These are phyloP conservation scores for Amanita subjunquillea DNA, from an alignment of 768 basidiomycete species.

Conservation along the genomic window DNA sequence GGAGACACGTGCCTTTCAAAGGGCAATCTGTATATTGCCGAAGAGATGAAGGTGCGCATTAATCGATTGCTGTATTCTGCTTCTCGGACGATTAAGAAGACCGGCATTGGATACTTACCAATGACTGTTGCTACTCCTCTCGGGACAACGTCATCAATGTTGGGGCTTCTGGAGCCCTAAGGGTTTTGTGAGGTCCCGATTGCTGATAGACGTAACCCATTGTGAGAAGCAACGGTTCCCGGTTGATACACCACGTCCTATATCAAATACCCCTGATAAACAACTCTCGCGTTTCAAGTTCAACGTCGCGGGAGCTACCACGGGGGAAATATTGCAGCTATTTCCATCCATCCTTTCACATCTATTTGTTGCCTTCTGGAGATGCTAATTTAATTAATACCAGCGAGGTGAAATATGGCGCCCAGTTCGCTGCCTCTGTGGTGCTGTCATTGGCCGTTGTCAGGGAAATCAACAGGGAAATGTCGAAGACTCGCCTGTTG, in stretches of 20 bases:
- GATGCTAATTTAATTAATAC: constrained; percentile 6
- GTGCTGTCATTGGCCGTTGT: constrained; percentile 69
- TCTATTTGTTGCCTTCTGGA: constrained; percentile 9
- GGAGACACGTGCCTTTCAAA: constrained; percentile 45
- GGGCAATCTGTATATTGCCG: constrained; percentile 38
- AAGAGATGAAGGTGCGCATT: constrained; percentile 46
- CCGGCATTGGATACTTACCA: constrained; percentile 69
- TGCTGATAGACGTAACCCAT: constrained; percentile 12
- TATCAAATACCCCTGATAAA: constrained; percentile 63
- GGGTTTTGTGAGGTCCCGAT: constrained; percentile 35
- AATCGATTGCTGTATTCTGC: constrained; percentile 6
- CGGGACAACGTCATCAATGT: constrained; percentile 11
- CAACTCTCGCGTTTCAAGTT: constrained; percentile 78
- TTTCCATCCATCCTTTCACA: constrained; percentile 9
- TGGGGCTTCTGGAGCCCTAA: constrained; percentile 40
- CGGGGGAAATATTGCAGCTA: constrained; percentile 56
- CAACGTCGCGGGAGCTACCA: constrained; percentile 80
- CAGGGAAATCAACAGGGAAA: constrained; percentile 32
- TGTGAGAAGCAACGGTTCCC: constrained; percentile 27
- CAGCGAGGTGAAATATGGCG: constrained; percentile 57
- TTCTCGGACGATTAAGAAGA: constrained; percentile 83
- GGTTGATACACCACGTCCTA: constrained; percentile 98
- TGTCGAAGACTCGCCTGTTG: constrained; percentile 21
- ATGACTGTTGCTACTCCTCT: constrained; percentile 33
- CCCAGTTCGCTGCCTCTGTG: constrained; percentile 68